Percentiles rank a stretch among this genome's conserved stretches.
Evolutionary conservation across 2,329 filamentous ascomycete species (phyloP).

Genomic region (Sclerotinia subarctica): DNA sequence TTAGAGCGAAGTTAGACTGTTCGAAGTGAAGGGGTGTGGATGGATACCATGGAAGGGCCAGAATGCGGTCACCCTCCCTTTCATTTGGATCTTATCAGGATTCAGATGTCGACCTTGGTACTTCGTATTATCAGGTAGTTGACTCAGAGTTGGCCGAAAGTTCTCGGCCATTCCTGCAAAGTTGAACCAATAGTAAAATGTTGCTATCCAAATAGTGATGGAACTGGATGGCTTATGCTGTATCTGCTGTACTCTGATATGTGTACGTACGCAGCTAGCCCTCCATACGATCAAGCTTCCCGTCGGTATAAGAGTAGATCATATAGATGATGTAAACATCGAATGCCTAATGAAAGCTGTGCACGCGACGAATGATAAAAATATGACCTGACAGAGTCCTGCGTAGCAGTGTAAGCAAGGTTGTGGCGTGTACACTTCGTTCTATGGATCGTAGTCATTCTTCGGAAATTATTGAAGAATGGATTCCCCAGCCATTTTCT

Average conservation of each 20-base stretch:
- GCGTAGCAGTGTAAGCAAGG: background rate
- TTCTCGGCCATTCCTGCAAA: background rate
- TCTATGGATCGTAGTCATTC: conserved; percentile 1
- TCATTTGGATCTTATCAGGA: background rate
- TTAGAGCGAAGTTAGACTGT: no score
- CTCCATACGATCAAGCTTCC: conserved; percentile 3
- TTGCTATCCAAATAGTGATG: no score
- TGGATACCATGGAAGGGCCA: background rate
- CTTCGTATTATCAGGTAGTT: background rate
- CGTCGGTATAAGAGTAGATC: conserved; percentile 10
- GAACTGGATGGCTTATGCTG: background rate
- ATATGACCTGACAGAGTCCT: background rate
- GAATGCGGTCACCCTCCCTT: background rate
- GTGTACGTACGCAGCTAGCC: no score
- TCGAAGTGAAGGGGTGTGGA: background rate
- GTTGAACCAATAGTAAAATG: background rate
- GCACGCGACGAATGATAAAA: background rate
- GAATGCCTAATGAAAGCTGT: no score
- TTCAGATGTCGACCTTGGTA: background rate
- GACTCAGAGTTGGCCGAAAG: background rate
- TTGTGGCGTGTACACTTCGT: background rate
- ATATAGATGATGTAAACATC: background rate
- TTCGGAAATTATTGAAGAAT: conserved; percentile 2
- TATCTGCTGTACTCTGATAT: background rate
- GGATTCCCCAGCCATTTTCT: conserved; percentile 17